These are phyloP conservation scores for Lecanoromycetidae sp. DNA, from an alignment of 2,329 filamentous ascomycete genomes.

Conservation along the genomic window DNA sequence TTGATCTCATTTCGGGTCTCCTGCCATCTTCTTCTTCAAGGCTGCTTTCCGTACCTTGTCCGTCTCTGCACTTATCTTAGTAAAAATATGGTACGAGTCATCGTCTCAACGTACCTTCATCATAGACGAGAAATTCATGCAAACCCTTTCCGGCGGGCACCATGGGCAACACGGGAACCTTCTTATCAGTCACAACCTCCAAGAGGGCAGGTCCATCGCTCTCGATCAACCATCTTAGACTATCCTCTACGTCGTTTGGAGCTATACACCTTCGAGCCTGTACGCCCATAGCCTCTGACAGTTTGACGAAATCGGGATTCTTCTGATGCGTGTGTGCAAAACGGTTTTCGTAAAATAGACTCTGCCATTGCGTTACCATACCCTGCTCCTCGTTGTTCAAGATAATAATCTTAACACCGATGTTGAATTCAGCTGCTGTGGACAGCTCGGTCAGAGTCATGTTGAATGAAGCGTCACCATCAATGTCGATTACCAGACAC, in stretches of 20 bases:
- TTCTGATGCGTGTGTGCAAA: conserved; percentile 82
- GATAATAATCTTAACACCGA: conserved; percentile 87
- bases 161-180: conserved; percentile 84
- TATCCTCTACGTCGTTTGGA: conserved; percentile 63
- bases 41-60: conserved; percentile 54
- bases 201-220: conserved; percentile 83
- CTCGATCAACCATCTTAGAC: conserved; percentile 78
- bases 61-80: conserved; percentile 39
- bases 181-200: conserved; percentile 78
- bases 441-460: conserved; percentile 96
- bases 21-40: conserved; percentile 54
- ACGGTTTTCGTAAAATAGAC: conserved; percentile 90
- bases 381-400: conserved; percentile 97
- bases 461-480: conserved; percentile 96
- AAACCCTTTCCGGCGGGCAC: conserved; percentile 77
- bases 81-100: too few relatives aligned
- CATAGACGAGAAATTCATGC: conserved; percentile 87
- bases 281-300: conserved; percentile 82
- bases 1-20: conserved; percentile 7
- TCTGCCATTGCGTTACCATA: conserved; percentile 98
- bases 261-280: conserved; percentile 60
- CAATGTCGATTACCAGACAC: conserved; percentile 83
- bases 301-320: conserved; percentile 93
- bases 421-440: conserved; percentile 89
- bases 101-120: conserved; percentile 32